Evolutionary conservation across 1,284 basidiomycete species (phyloP).

Genomic region (Sparassis latifolia): DNA sequence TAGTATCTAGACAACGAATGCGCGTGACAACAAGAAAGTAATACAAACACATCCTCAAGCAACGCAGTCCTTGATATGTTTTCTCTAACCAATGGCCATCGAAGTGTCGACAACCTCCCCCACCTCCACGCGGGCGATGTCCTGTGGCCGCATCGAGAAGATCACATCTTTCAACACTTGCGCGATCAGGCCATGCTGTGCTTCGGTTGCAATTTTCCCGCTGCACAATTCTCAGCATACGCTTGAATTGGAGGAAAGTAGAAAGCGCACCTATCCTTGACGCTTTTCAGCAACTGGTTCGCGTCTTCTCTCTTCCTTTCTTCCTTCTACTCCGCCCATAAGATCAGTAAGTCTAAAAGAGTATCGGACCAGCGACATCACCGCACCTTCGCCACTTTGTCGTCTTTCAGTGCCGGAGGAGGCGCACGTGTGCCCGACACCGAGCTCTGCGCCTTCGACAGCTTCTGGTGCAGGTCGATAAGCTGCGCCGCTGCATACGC

Average conservation of each 20-base stretch:
- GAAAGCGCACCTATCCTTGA: conserved; percentile 70
- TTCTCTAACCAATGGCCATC: conserved; percentile 27
- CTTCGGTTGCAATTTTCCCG: conserved; percentile 80
- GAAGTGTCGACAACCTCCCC: conserved; percentile 32
- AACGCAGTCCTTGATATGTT: not conserved
- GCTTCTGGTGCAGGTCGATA: conserved; percentile 82
- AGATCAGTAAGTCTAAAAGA: not conserved
- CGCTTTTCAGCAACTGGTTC: conserved; percentile 71
- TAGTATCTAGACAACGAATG: too few relatives aligned
- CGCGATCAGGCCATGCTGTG: conserved; percentile 85
- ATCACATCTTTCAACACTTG: conserved; percentile 87
- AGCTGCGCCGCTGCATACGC: conserved; percentile 89
- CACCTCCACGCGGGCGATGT: conserved; percentile 16
- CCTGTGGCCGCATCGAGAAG: conserved; percentile 53
- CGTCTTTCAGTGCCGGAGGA: conserved; percentile 44
- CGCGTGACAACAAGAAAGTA: too few relatives aligned
- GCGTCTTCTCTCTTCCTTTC: conserved; percentile 76
- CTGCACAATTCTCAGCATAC: conserved; percentile 32
- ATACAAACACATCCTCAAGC: too few relatives aligned
- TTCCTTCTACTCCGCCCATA: conserved; percentile 38
- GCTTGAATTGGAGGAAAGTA: not conserved
- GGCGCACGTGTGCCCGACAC: conserved; percentile 52
- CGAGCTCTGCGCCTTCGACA: conserved; percentile 55
- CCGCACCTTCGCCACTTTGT: conserved; percentile 27
- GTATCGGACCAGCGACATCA: not conserved